phyloP scores from a whole-genome alignment of 176 grass and related monocot species.

The Hordeum vulgare region MorexV3_pseudomolecules_assembly NC_058519.1:158984213-158984712 shows the following conservation, averaged over 20 bases:
- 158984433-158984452: not conserved
- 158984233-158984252: no score
- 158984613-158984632: not conserved
- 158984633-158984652: not conserved
- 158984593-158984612: not conserved
- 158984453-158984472: not conserved
- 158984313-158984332: no score
- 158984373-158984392: not conserved
- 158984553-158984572: not conserved
- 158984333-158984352: not conserved
- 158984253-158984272: no score
- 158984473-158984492: slow-evolving; percentile 11
- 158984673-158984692: not conserved
- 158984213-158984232: no score
- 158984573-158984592: not conserved
- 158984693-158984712: slow-evolving; percentile 50
- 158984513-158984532: slow-evolving; percentile 55
- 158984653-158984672: not conserved
- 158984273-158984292: no score
- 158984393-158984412: not conserved
- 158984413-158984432: not conserved
- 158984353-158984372: not conserved
- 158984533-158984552: slow-evolving; percentile 13
- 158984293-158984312: no score
- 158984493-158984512: slow-evolving; percentile 52